A percentile compares a stretch with the other conserved stretches of the same genome.
Evolutionary conservation across 2,329 filamentous ascomycete species (phyloP).

Genomic region (Esteya vermicola): DNA sequence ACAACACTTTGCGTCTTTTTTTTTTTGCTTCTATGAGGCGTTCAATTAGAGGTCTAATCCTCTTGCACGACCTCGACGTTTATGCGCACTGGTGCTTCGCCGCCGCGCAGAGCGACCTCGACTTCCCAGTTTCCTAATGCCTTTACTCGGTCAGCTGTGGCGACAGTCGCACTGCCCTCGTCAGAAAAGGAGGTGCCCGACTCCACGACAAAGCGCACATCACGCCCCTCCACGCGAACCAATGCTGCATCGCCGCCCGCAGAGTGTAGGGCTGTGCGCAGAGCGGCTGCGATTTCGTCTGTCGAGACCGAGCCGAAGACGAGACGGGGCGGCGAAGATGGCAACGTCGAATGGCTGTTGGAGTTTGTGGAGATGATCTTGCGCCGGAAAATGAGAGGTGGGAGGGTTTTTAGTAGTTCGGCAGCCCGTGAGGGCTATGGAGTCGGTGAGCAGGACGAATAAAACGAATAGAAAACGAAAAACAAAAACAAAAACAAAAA

Average conservation of each 20-base stretch:
- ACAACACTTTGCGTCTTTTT: no score
- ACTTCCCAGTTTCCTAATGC: conserved; percentile 25
- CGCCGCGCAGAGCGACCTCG: conserved; percentile 17
- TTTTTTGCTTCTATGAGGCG: no score
- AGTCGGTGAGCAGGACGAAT: no score
- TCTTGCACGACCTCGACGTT: conserved; percentile 16
- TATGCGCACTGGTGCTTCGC: conserved; percentile 16
- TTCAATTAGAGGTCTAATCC: no score
- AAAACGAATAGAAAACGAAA: no score
- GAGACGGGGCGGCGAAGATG: no score
- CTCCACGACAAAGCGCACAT: conserved; percentile 17
- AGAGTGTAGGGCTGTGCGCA: conserved; percentile 20
- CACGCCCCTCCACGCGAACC: conserved; percentile 20
- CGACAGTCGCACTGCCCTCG: conserved; percentile 5
- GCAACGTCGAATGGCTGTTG: conserved; percentile 1
- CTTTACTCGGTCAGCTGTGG: conserved; percentile 24
- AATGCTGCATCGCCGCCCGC: conserved; percentile 18
- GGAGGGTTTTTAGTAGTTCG: conserved; percentile 20
- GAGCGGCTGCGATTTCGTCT: conserved; percentile 19
- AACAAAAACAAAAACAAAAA: no score
- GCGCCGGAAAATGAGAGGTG: conserved; percentile 23
- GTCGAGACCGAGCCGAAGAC: conserved; percentile 30
- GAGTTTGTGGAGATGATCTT: conserved; percentile 17
- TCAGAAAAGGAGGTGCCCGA: no score
- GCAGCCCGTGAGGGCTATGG: conserved; percentile 19